Conservation (phyloP, 768 basidiomycete genomes). For the Ephemerocybe angulata region DNA sequence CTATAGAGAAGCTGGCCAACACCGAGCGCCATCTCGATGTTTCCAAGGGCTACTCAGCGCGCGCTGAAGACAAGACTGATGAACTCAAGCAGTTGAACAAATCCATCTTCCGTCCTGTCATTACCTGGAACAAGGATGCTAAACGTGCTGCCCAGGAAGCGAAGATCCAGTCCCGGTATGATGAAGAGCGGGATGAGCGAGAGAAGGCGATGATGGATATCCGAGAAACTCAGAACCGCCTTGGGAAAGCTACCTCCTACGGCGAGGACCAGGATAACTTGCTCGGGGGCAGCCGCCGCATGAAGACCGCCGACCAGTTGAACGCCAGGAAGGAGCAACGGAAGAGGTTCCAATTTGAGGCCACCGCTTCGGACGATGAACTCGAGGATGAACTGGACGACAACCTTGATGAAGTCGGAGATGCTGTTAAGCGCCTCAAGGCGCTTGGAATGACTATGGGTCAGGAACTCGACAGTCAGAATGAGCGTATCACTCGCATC, state of each 20-base stretch:
- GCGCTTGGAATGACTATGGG: conserved; percentile 79
- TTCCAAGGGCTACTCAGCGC: conserved; percentile 78
- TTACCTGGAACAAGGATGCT: conserved; percentile 88
- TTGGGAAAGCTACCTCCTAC: conserved; percentile 70
- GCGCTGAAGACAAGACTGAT: conserved; percentile 90
- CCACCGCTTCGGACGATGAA: conserved; percentile 87
- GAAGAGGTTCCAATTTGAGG: conserved; percentile 88
- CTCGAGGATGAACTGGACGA: conserved; percentile 91
- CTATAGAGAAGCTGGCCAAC: conserved; percentile 81
- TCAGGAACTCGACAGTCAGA: conserved; percentile 86
- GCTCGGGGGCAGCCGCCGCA: conserved; percentile 39
- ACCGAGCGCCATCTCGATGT: conserved; percentile 95
- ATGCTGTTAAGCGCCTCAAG: conserved; percentile 73
- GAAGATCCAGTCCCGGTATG: conserved; percentile 80
- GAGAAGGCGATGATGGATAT: conserved; percentile 86
- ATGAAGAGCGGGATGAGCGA: conserved; percentile 78
- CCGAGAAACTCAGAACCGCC: conserved; percentile 79
- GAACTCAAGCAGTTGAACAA: conserved; percentile 93
- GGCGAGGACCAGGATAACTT: conserved; percentile 48
- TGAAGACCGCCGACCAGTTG: conserved; percentile 49
- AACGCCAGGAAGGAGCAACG: conserved; percentile 63
- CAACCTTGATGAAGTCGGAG: conserved; percentile 84
- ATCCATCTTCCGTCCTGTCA: conserved; percentile 90
- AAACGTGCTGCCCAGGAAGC: conserved; percentile 87
- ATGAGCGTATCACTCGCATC: conserved; percentile 70